A percentile compares a stretch with the other conserved stretches of the same genome.
Evolutionary conservation across 106 monocot species (phyloP).

Genomic region (Cymbidium sinense): DNA sequence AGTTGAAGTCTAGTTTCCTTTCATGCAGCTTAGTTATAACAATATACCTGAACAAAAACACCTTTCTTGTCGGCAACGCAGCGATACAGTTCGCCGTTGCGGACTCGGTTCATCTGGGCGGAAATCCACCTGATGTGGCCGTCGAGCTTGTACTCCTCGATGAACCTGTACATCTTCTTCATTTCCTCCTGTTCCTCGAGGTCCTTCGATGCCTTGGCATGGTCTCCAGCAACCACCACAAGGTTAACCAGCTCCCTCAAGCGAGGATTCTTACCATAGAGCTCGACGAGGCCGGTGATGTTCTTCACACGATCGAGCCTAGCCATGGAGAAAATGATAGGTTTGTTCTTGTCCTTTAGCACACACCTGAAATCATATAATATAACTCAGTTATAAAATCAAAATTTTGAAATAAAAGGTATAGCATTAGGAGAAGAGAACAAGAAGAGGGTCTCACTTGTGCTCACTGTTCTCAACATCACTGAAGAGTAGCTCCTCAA

Average conservation of each 20-base stretch:
- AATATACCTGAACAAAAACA: slow-evolving; percentile 65
- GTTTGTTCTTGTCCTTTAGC: slow-evolving; percentile 55
- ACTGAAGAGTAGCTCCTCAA: slow-evolving; percentile 58
- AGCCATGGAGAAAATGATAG: slow-evolving; percentile 86
- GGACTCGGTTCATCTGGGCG: slow-evolving; percentile 70
- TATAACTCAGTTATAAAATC: background rate
- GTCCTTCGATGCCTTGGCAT: slow-evolving; percentile 60
- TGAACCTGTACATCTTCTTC: slow-evolving; percentile 62
- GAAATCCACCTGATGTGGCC: slow-evolving; percentile 81
- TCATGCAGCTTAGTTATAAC: background rate
- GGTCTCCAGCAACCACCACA: slow-evolving; percentile 70
- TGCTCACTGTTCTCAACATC: slow-evolving; percentile 41
- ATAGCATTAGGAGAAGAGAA: background rate
- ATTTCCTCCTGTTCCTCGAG: slow-evolving; percentile 60
- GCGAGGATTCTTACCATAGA: slow-evolving; percentile 47
- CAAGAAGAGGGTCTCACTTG: slow-evolving; percentile 37
- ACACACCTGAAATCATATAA: slow-evolving; percentile 22
- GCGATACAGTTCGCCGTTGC: slow-evolving; percentile 72
- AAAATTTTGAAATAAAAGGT: too few relatives aligned
- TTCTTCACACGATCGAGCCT: slow-evolving; percentile 74
- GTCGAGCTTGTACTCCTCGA: slow-evolving; percentile 60
- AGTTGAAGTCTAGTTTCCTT: background rate
- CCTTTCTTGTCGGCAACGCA: slow-evolving; percentile 62
- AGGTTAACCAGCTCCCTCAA: slow-evolving; percentile 61
- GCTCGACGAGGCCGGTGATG: slow-evolving; percentile 67